Conservation (phyloP, 2,329 filamentous ascomycete species). For the Colletotrichum kahawae region DNA sequence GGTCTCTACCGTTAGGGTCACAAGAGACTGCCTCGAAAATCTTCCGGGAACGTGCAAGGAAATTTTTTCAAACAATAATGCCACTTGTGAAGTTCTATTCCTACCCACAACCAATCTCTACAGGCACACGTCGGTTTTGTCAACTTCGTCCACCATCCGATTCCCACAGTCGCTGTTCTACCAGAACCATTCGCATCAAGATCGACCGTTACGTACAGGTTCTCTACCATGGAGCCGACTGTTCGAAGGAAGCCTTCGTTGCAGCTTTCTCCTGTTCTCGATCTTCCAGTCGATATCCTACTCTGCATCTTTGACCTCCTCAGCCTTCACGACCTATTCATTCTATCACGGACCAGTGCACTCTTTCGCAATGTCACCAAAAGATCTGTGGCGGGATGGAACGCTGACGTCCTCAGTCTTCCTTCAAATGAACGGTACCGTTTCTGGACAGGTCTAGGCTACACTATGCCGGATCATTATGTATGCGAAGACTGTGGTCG, state of each 20-base stretch:
- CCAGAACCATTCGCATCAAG: neutral
- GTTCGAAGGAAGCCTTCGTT: neutral
- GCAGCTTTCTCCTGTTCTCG: neutral
- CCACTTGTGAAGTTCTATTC: neutral
- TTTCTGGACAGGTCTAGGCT: neutral
- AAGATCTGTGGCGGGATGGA: accelerated
- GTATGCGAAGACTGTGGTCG: neutral
- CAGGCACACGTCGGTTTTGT: neutral
- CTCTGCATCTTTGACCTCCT: neutral
- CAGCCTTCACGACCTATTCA: neutral
- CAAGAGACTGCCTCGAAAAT: accelerated
- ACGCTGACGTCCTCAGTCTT: accelerated
- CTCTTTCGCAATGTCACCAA: neutral
- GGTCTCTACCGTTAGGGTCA: neutral
- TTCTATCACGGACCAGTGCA: accelerated
- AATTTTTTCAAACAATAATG: accelerated
- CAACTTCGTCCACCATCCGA: neutral
- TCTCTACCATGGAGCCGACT: neutral
- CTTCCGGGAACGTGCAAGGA: neutral
- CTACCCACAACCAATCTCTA: neutral
- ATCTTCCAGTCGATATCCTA: neutral
- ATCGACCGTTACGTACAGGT: neutral
- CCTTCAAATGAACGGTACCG: neutral
- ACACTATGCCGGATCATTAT: neutral
- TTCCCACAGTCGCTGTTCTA: neutral